These are phyloP conservation scores for Caryopteris hybrid DNA, from an alignment of 305 asterid genomes.

Conservation along the genomic window DNA sequence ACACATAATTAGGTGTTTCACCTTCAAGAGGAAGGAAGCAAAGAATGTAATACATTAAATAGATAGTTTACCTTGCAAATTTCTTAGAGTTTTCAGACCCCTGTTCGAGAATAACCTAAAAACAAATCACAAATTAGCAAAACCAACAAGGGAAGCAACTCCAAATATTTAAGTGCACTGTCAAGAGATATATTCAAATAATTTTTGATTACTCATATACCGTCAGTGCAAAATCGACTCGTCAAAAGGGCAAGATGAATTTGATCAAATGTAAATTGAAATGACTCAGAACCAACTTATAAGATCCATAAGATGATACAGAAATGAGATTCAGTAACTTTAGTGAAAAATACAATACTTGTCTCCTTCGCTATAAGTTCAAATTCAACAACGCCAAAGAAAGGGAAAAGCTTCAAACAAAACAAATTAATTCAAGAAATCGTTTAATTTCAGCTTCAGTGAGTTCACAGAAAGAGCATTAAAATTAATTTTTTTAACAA, in stretches of 20 bases:
- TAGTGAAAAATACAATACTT: too few relatives aligned
- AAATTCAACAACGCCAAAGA: neutral
- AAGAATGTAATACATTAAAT: conserved; percentile 9
- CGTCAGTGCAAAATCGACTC: neutral
- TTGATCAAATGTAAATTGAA: neutral
- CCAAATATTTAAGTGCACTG: neutral
- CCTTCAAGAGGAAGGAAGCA: neutral
- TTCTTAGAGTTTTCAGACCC: conserved; percentile 36
- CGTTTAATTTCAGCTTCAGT: neutral
- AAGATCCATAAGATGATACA: neutral
- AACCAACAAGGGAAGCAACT: neutral
- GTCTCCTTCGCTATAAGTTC: too few relatives aligned
- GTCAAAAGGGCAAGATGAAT: neutral
- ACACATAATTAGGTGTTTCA: conserved; percentile 14
- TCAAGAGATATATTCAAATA: neutral
- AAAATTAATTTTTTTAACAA: neutral
- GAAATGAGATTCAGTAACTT: neutral
- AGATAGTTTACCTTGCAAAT: conserved; percentile 40
- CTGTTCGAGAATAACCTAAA: conserved; percentile 36
- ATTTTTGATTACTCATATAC: neutral
- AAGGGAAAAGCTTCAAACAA: too few relatives aligned
- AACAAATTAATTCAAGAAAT: neutral
- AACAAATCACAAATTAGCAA: conserved; percentile 16
- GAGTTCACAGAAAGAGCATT: neutral
- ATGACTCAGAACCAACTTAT: neutral